phyloP scores from a whole-genome alignment of 257 asterid species.

The Ocimum tenuiflorum region DNA sequence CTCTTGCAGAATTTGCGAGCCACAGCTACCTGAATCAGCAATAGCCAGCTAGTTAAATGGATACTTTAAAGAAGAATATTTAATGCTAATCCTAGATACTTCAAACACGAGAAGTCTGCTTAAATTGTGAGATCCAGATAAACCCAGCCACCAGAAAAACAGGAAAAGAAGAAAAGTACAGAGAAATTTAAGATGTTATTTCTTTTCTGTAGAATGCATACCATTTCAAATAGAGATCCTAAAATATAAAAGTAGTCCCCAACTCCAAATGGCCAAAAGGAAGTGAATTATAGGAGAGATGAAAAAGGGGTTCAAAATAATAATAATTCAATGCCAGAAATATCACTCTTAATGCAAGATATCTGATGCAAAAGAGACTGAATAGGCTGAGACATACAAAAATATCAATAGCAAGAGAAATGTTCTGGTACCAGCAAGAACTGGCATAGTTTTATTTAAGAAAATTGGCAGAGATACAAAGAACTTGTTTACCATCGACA shows the following conservation, averaged over 20 bases:
- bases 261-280: background rate
- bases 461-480: background rate
- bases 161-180: background rate
- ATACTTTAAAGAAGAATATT: conserved; percentile 6
- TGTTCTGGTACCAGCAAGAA: background rate
- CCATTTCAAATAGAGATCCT: background rate
- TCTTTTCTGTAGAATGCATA: background rate
- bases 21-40: conserved; percentile 63
- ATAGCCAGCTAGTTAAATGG: background rate
- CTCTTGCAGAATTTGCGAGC: conserved; percentile 79
- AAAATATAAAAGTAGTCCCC: no score
- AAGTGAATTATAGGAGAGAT: background rate
- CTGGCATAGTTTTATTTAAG: background rate
- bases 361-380: background rate
- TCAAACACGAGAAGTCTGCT: background rate
- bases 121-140: background rate
- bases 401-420: background rate
- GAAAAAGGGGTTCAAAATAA: background rate
- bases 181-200: background rate
- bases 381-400: background rate
- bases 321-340: background rate
- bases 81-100: background rate
- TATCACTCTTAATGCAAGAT: conserved; percentile 4
- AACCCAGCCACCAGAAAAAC: background rate
- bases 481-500: conserved; percentile 54